Conservation (phyloP, 148 eudicot species). For the Amaranthus cruentus region DNA sequence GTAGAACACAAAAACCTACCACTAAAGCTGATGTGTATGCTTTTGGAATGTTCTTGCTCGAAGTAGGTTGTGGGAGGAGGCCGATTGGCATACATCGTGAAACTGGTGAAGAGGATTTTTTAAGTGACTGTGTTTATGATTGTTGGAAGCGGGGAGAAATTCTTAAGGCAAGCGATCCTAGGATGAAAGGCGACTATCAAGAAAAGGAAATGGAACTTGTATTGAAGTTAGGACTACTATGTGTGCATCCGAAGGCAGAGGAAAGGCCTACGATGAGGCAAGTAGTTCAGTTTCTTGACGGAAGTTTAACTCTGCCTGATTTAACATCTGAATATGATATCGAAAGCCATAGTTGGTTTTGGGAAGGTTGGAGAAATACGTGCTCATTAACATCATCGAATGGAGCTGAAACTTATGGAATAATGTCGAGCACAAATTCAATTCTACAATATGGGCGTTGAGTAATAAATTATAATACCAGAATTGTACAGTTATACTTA, state of each 20-base stretch:
- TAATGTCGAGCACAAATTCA: no score
- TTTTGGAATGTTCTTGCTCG: conserved; percentile 40
- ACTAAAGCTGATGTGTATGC: conserved; percentile 48
- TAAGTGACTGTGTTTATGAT: conserved; percentile 23
- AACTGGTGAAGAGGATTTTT: conserved; percentile 23
- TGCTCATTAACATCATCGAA: neutral
- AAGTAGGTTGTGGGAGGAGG: conserved; percentile 43
- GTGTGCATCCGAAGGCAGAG: neutral
- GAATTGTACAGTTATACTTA: no score
- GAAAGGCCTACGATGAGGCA: conserved; percentile 18
- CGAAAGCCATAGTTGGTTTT: no score
- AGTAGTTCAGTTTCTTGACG: neutral
- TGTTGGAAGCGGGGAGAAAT: conserved; percentile 13
- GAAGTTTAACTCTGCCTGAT: neutral
- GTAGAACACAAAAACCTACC: conserved; percentile 45
- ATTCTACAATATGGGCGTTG: no score
- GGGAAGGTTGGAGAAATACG: neutral
- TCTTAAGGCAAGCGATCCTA: conserved; percentile 12
- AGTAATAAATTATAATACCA: no score
- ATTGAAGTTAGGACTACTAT: conserved; percentile 10
- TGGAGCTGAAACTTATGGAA: no score
- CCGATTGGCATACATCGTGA: conserved; percentile 30
- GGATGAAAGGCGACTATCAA: conserved; percentile 5
- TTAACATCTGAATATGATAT: no score
- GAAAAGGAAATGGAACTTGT: conserved; percentile 10